Base-by-base conservation (phyloP, 352 stramenopile species). In the Phytophthora boehmeriae region DNA sequence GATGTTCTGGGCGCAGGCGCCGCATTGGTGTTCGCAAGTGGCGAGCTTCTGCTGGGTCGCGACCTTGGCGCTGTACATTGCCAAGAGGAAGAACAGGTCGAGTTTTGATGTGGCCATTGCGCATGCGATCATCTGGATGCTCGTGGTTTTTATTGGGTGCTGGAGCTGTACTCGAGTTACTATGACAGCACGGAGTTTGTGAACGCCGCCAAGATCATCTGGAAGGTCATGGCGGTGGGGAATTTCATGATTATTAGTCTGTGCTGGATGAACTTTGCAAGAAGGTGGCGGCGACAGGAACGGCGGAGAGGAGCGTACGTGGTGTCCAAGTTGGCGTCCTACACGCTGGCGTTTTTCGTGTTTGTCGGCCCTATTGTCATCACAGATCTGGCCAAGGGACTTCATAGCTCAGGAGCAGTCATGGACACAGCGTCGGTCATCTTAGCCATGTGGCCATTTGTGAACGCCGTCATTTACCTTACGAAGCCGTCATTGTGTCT, bases 31-130 rank as follows among this genome's bases (percentile, higher is more conserved):
- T 59, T 79, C 73, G n/a, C 78, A 95, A 59, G 71, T 95, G 27
- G 79, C 86, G 19, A 89, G 80, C 42, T 93, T 93, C 47, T 88
- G 80, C 38, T 95, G 86, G 86, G 84, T 93, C 42, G 79, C 73
- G 14, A 80, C 75, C 23, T 68, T 95, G 25, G 84, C 74, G 1
- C 46, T 93, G 19, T 95, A 95, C 68, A 93, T 95, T 59, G 80
- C 77, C 49, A 86, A 85, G 63, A 65, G 71, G 35, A 59, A 66
- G 16, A 73, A 87, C 35, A 66, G 78, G 30, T 60, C 75, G 30
- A 71, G 62, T 20, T 93, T 95, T 47, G 80, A 92, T 44, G 81
- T 95, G 19, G 74, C 74, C 13, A 90, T 92, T 54, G 77, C 82
- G 0, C 86, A 95, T 51, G 76, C 77, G 1, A 68, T 92, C 44